Conservation (phyloP, 2,329 filamentous ascomycete genomes). For the Ophiostoma ips region DNA sequence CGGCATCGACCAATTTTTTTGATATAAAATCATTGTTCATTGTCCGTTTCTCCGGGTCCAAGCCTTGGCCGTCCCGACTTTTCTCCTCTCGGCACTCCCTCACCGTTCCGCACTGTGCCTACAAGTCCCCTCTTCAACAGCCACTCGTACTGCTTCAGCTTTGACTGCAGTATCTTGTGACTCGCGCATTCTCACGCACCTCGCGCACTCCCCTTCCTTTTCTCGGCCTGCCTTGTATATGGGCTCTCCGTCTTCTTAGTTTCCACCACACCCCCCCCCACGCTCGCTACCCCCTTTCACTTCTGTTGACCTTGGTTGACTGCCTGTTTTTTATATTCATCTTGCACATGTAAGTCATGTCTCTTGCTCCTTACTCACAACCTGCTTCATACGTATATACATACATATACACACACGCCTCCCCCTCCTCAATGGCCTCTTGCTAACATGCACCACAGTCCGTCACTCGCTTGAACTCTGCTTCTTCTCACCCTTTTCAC, state of each 20-base stretch:
- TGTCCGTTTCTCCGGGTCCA: too few relatives aligned
- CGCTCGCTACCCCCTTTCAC: not conserved
- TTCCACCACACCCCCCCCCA: constrained; percentile 2
- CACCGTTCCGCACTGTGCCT: not conserved
- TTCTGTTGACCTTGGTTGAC: not conserved
- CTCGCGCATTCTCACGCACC: not conserved
- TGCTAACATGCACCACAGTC: not conserved
- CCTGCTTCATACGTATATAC: too few relatives aligned
- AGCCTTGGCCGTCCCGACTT: not conserved
- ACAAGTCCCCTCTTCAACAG: not conserved
- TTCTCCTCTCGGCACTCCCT: not conserved
- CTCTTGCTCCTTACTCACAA: not conserved
- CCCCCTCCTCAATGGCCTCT: not conserved
- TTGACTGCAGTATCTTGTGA: too few relatives aligned
- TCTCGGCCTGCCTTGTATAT: too few relatives aligned
- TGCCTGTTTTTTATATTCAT: not conserved
- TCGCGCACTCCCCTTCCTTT: not conserved
- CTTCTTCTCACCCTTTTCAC: constrained; percentile 13
- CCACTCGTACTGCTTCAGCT: too few relatives aligned
- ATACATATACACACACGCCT: too few relatives aligned
- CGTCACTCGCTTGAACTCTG: constrained; percentile 11
- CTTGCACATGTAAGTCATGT: not conserved
- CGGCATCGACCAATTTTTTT: too few relatives aligned
- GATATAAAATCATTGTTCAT: too few relatives aligned
- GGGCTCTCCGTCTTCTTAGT: not conserved